Conservation (phyloP, 768 basidiomycete species). For the Boletus fagicola region DNA sequence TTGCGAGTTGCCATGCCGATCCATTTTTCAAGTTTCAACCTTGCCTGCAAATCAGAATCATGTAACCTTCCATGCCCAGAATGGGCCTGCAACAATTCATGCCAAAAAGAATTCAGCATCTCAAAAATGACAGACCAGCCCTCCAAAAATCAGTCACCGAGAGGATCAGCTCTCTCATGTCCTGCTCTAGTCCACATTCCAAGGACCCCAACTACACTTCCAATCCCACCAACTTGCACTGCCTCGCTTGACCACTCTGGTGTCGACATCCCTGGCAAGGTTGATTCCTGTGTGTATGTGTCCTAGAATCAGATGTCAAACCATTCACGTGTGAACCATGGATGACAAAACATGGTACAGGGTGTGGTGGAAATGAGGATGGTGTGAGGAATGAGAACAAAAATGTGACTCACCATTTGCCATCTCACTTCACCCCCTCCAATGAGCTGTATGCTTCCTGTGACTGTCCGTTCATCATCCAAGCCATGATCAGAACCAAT, state of each 20-base stretch:
- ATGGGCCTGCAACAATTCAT: slow-evolving; percentile 34
- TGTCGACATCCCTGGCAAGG: slow-evolving; percentile 28
- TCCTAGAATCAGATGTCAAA: slow-evolving; percentile 14
- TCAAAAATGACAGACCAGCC: neutral
- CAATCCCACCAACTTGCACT: slow-evolving; percentile 55
- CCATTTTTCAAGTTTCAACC: neutral
- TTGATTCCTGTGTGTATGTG: slow-evolving; percentile 34
- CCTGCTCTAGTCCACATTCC: slow-evolving; percentile 55
- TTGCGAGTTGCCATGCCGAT: neutral
- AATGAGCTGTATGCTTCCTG: slow-evolving; percentile 48
- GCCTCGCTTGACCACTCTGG: slow-evolving; percentile 55
- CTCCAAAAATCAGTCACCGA: slow-evolving; percentile 34
- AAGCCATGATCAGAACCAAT: slow-evolving; percentile 36
- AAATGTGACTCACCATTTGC: slow-evolving; percentile 40
- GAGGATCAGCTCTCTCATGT: slow-evolving; percentile 44
- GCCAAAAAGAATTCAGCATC: neutral
- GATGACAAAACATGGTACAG: neutral
- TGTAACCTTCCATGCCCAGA: slow-evolving; percentile 44
- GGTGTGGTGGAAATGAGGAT: neutral
- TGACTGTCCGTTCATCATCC: slow-evolving; percentile 35
- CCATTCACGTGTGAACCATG: neutral
- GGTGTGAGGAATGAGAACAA: neutral
- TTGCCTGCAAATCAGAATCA: slow-evolving; percentile 13
- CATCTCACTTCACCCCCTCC: slow-evolving; percentile 51
- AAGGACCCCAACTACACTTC: slow-evolving; percentile 51